phyloP scores from a whole-genome alignment of 2,329 filamentous ascomycete species.

The Colletotrichum caudatum region DNA sequence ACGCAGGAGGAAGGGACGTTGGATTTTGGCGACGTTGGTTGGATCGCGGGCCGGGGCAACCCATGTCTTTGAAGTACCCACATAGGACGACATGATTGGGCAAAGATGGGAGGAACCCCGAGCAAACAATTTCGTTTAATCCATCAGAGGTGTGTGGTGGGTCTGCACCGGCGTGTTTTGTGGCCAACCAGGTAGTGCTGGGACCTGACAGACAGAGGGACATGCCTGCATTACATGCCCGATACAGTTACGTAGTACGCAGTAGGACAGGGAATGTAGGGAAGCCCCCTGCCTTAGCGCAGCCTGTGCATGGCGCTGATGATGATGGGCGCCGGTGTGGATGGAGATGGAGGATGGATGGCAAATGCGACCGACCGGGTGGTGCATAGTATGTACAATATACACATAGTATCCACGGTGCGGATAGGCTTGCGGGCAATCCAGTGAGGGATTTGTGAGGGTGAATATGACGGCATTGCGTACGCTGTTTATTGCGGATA shows the following conservation, averaged over 20 bases:
- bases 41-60: slow-evolving; percentile 27
- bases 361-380: not conserved
- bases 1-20: slow-evolving; percentile 14
- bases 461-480: not conserved
- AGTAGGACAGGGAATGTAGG: not conserved
- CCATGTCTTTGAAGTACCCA: not conserved
- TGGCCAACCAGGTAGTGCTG: slow-evolving; percentile 21
- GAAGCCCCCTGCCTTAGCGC: slow-evolving; percentile 32
- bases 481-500: not conserved
- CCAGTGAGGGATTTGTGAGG: slow-evolving; percentile 23
- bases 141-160: slow-evolving; percentile 13
- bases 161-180: not conserved
- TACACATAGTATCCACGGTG: too few species aligned
- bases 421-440: not conserved
- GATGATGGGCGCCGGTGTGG: slow-evolving; percentile 41
- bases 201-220: slow-evolving; percentile 33
- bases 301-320: slow-evolving; percentile 31
- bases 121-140: slow-evolving; percentile 40
- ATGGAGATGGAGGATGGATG: not conserved
- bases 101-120: slow-evolving; percentile 23
- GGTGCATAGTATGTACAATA: too few species aligned
- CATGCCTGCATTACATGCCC: too few species aligned
- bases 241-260: too few species aligned
- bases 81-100: slow-evolving; percentile 21
- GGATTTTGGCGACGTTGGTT: slow-evolving; percentile 33